Base-by-base conservation (phyloP, 2,329 filamentous ascomycete species). In the Penicillium palitans region DNA sequence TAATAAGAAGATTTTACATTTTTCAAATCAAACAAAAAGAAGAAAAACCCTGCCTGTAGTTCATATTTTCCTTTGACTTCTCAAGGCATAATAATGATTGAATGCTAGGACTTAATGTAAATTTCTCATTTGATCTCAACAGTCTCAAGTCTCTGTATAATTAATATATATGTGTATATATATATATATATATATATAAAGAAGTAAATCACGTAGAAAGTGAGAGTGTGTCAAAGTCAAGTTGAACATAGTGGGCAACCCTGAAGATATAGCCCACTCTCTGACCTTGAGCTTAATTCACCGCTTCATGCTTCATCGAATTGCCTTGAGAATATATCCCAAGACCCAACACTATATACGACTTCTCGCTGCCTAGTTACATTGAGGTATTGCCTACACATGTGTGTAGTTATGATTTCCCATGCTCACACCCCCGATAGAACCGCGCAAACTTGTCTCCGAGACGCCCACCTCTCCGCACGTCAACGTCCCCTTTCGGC, bases 391-490 rank as follows among this genome's bases (percentile, higher is more conserved):
- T 35, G 8, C 15, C 31, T 17, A 45, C n/a, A 10, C 4, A 40
- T 13, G 5, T 33, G 15, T 17, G n/a, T 21, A 37, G 21, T 50
- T 15, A 31, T 50, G 46, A 29, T 41, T 33, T 40, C 19, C 7
- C 15, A 50, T 29, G 17, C 53, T 33, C 27, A 41, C 40, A 24
- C 21, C 21, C 7, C 45, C 33, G 52, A 33, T 15, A 48, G 41
- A 47, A 47, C 53, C 47, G 40, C 47, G 54, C 54, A 56, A 56
- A 56, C 54, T 56, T 56, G 40, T 56, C 54, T 37, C 52, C 52
- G 41, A 48, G 27, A 37, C 42, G 24, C 33, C 54, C 29, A 51
- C 47, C 54, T 31, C 54, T 52, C 54, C 46, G 48, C 54, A 56
- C 54, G 39, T 37, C 40, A 25, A 51, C 46, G 24, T 39, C 29